Evolutionary conservation across 441 rosid species (phyloP), one percentile per base, ranked within the genome.

Genomic region (Croton laevigatus): DNA sequence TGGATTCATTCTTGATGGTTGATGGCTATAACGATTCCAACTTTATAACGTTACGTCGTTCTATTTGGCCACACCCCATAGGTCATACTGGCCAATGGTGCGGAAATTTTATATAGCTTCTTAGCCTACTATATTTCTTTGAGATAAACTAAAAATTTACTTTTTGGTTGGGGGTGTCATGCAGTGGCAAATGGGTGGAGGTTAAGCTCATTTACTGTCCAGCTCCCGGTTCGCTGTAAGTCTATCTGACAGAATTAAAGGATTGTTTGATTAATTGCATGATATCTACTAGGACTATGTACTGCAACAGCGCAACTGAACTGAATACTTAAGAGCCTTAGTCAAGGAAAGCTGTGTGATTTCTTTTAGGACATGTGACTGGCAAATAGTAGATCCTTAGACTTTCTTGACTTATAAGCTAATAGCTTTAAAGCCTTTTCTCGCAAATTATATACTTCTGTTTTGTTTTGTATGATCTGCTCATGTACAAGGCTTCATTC

Each of bases 171-270:
- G 62, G 78, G 55, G 62, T 80, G 59, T n/a, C 79, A 66, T 84
- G 84, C 93, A 86, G 93, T 88, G 93, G 93, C 89, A 85, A 59
- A 78, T 88, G 86, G 80, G 81, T 60, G 83, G 82, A 83, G 16
- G 73, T 45, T 63, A 59, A 58, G 51, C 60, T 66, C 42, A 12
- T 58, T 53, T 48, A 52, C 23, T 57, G 49, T 71, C 49, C 59
- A 65, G 37, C 78, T 65, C 68, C 34, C 32, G 65, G 73, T 76
- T 68, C 57, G 32, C 73, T 72, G 74, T 78, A 38, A 60, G 80
- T 76, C 62, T 40, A 27, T 46, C 57, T 44, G 45, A 45, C 27
- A 37, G 49, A 65, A 42, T 65, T 4, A 45, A 72, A 23, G 63
- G 40, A 11, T 11, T 19, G 3, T 20, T 22, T 66, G 38, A n/a